Evolutionary conservation across 164 flowering plant species (phyloP).

Genomic region (Macadamia tetraphylla): DNA sequence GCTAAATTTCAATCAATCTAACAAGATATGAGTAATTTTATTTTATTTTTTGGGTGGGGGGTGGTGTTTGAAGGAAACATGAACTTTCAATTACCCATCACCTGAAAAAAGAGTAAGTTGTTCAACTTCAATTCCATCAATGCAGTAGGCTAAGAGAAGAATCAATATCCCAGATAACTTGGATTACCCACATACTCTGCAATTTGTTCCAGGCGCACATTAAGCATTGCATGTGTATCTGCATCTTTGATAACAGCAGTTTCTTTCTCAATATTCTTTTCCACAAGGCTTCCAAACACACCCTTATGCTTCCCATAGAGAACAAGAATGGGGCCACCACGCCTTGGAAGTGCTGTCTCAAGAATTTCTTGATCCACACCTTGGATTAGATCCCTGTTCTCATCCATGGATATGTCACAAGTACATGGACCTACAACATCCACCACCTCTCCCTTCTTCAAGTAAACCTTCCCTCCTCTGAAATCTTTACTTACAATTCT

Average conservation of each 20-base stretch:
- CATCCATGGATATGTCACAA: constrained; percentile 79
- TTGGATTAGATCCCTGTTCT: constrained; percentile 58
- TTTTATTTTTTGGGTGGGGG: too few species aligned
- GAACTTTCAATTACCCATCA: too few species aligned
- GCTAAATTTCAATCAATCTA: too few species aligned
- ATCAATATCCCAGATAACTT: constrained; percentile 61
- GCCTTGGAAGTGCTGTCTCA: constrained; percentile 75
- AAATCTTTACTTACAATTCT: constrained; percentile 62
- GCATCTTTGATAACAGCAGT: constrained; percentile 72
- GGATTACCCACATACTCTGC: constrained; percentile 90
- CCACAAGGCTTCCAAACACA: constrained; percentile 57
- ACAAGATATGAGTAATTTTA: too few species aligned
- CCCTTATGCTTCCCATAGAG: constrained; percentile 75
- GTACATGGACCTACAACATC: constrained; percentile 69
- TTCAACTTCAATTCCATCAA: neutral
- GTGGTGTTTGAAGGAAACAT: too few species aligned
- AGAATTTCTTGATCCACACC: constrained; percentile 64
- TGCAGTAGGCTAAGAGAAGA: constrained; percentile 1
- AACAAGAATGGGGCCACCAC: constrained; percentile 67
- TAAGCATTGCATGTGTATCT: constrained; percentile 55
- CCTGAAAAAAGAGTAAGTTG: neutral
- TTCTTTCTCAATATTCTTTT: constrained; percentile 59
- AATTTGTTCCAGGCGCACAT: constrained; percentile 68
- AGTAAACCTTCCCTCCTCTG: constrained; percentile 53
- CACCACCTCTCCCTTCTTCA: constrained; percentile 73